Percentiles rank a stretch among this genome's conserved stretches.
phyloP scores from a whole-genome alignment of 768 basidiomycete genomes.

The Mycena floridula region DNA sequence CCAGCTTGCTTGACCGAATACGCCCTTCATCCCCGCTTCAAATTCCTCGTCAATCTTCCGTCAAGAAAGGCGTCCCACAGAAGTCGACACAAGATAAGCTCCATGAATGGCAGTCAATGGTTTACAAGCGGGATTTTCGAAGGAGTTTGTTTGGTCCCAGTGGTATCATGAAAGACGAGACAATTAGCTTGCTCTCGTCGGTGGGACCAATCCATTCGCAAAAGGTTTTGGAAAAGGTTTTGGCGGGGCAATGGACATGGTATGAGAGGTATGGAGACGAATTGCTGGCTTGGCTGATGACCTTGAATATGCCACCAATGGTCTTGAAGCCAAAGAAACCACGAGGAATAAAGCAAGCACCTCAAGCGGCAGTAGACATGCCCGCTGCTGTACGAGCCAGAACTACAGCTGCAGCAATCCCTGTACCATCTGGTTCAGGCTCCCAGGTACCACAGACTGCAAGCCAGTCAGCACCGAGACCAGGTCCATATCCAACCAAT shows the following conservation, averaged over 20 bases:
- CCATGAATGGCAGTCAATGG: background rate
- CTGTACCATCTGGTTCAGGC: too few relatives aligned
- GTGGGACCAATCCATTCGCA: background rate
- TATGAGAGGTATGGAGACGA: background rate
- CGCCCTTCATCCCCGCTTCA: background rate
- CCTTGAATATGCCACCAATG: background rate
- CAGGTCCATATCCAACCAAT: too few relatives aligned
- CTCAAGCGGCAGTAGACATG: too few relatives aligned
- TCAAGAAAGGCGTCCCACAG: background rate
- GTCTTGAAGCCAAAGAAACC: too few relatives aligned
- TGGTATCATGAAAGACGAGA: background rate
- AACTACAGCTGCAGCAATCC: too few relatives aligned
- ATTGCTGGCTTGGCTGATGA: background rate
- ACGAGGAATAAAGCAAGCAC: too few relatives aligned
- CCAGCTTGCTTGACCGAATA: background rate
- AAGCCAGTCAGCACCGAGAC: too few relatives aligned
- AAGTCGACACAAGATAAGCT: background rate
- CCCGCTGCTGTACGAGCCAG: too few relatives aligned
- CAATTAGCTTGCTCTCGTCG: background rate
- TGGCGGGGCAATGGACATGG: background rate
- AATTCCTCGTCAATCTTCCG: background rate
- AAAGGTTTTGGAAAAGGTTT: background rate
- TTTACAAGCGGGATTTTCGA: background rate
- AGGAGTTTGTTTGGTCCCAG: background rate
- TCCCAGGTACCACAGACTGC: too few relatives aligned